These are phyloP conservation scores for Dipteronia dyeriana DNA, from an alignment of 345 rosid species.

Conservation along the genomic window DNA sequence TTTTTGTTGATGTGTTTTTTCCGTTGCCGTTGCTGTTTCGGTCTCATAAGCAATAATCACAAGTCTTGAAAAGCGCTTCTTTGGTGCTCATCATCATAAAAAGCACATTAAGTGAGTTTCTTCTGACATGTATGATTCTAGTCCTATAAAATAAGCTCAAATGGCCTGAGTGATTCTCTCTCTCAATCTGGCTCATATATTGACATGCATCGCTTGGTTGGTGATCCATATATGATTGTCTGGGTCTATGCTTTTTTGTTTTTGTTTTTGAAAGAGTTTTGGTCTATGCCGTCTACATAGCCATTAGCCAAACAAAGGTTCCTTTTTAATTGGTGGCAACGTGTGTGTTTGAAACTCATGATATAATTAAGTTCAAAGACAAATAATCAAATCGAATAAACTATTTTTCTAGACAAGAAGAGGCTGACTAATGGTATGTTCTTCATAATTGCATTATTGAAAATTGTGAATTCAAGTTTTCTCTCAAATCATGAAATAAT, in stretches of 20 bases:
- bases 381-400: no score
- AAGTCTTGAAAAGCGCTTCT: neutral
- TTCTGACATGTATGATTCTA: neutral
- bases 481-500: no score
- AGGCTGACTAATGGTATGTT: no score
- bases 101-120: neutral
- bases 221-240: neutral
- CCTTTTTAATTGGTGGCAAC: neutral
- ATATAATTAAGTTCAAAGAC: neutral
- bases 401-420: no score
- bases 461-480: no score
- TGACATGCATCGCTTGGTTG: slow-evolving; percentile 3
- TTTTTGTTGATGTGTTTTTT: neutral
- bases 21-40: neutral
- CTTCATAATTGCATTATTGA: no score
- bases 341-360: neutral
- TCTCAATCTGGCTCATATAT: neutral
- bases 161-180: neutral
- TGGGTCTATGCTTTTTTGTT: neutral
- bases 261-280: no score
- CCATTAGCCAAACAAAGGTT: neutral
- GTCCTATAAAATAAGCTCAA: neutral
- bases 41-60: neutral
- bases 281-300: no score
- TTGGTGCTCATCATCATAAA: neutral